Evolutionary conservation across 2,329 filamentous ascomycete genomes (phyloP), one percentile per base, ranked within the genome.

Genomic region (Periglandula ipomoeae): DNA sequence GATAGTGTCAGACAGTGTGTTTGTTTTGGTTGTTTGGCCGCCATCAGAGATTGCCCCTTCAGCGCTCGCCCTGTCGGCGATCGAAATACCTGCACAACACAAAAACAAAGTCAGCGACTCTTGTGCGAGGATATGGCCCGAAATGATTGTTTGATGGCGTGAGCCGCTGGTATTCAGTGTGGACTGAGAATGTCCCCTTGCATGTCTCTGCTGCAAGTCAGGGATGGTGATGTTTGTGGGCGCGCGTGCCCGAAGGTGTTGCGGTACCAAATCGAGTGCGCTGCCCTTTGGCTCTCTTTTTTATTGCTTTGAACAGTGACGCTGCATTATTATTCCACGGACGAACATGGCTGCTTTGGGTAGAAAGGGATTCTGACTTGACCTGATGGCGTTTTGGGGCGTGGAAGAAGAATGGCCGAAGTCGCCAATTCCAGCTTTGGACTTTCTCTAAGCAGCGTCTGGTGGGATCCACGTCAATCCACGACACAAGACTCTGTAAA

Each of bases 161-260:
- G 39, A 50, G 44, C 27, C 39, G 44, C 39, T 47, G 48, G 48
- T 27, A 50, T 46, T 22, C 27, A 17, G 19, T 17, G 9, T 23
- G 26, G 22, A 19, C 27, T 40, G 35, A 10, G 24, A 49, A 45
- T 34, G 26, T 43, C 43, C 52, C 52, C 52, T 52, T 54, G 52
- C 52, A 50, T 54, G 52, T 52, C 52, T 51, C 52, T 50, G 44
- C 24, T 51, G 50, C 46, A 49, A 37, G 48, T 48, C 48, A 41
- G 46, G 46, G 49, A 35, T 47, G 47, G 38, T 39, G 44, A 32
- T 23, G 6, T 30, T 19, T 24, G 37, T 34, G 26, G 26, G 23
- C 19, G n/a, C n/a, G n/a, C n/a, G n/a, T n/a, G 35, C 35, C 15
- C 5, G 45, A 40, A 11, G 17, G 8, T 27, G 23, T 39, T 46